Conservation (phyloP, 106 monocot species). For the Phalaenopsis aphrodite region DNA sequence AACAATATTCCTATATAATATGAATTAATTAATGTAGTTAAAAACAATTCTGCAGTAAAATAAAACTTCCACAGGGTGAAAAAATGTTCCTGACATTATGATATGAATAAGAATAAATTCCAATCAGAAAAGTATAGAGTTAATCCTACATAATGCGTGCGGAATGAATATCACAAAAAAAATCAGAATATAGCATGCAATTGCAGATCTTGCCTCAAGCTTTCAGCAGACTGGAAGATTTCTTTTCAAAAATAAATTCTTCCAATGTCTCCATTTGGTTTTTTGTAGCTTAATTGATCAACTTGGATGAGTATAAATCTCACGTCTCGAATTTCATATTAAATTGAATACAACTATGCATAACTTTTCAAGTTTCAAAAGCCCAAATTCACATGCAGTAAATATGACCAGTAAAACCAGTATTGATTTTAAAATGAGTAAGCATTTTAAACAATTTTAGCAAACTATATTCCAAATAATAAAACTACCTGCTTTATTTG, state of each 20-base stretch:
- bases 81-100: not conserved
- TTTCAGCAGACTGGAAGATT: not conserved
- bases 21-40: not conserved
- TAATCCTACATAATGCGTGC: not conserved
- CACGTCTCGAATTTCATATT: not conserved
- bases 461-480: not conserved
- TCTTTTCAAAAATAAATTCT: not conserved
- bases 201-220: not conserved
- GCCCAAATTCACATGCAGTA: not conserved
- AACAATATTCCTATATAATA: not conserved
- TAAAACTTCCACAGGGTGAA: not conserved
- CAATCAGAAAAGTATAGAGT: not conserved
- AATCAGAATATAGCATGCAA: not conserved
- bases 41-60: not conserved
- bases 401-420: not conserved
- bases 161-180: not conserved
- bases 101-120: not conserved
- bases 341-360: not conserved
- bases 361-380: not conserved
- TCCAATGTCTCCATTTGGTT: not conserved
- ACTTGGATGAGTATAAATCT: not conserved
- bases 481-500: constrained; percentile 65
- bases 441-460: not conserved
- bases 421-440: too few relatives aligned
- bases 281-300: not conserved